Percentiles rank a stretch among this genome's conserved stretches.
phyloP scores from a whole-genome alignment of 306 rosid species.

The Canavalia ensiformis region DNA sequence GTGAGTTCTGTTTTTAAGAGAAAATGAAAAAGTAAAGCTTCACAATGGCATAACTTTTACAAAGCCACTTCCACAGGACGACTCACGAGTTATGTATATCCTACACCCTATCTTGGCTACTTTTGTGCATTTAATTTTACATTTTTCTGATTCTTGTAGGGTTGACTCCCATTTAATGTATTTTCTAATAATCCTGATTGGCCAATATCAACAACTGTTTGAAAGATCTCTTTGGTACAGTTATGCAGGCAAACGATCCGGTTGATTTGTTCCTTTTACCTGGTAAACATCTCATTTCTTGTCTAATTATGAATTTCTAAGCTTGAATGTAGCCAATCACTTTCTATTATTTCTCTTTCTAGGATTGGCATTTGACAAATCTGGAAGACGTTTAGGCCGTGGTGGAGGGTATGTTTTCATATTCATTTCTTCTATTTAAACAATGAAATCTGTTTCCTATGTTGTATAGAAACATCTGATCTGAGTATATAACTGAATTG shows the following conservation, averaged over 20 bases:
- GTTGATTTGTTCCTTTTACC: slow-evolving; percentile 93
- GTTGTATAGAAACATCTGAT: slow-evolving; percentile 20
- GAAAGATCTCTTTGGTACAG: slow-evolving; percentile 72
- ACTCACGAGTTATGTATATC: slow-evolving; percentile 19
- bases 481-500: background rate
- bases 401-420: slow-evolving; percentile 89
- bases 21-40: slow-evolving; percentile 35
- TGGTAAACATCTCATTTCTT: slow-evolving; percentile 58
- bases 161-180: slow-evolving; percentile 47
- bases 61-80: slow-evolving; percentile 19
- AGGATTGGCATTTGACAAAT: slow-evolving; percentile 96
- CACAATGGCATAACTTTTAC: slow-evolving; percentile 8
- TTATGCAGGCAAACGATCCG: slow-evolving; percentile 89
- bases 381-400: slow-evolving; percentile 95
- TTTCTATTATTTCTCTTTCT: slow-evolving; percentile 44
- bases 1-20: background rate
- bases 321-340: slow-evolving; percentile 30
- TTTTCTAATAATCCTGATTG: slow-evolving; percentile 49
- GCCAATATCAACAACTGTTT: slow-evolving; percentile 45
- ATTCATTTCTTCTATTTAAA: slow-evolving; percentile 37
- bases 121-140: slow-evolving; percentile 45
- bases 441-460: slow-evolving; percentile 32
- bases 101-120: slow-evolving; percentile 28
- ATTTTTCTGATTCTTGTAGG: slow-evolving; percentile 48
- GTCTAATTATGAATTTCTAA: slow-evolving; percentile 24